These are phyloP conservation scores for Dactylorhiza incarnata DNA, from an alignment of 106 monocot species.

Conservation along the genomic window DNA sequence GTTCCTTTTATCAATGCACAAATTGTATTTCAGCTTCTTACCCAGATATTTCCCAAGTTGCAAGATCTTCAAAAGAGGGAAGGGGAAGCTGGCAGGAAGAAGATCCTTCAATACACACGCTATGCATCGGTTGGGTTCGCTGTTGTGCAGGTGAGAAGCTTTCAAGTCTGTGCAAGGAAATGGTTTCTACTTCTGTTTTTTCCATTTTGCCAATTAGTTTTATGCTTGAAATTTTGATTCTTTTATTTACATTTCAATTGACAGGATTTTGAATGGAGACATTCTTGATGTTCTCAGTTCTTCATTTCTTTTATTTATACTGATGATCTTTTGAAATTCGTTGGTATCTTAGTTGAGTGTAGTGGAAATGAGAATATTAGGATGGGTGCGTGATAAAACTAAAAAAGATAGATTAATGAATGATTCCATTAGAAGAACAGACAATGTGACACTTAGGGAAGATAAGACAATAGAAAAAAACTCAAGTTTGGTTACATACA, in stretches of 20 bases:
- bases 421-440: too few species aligned
- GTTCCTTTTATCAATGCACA: constrained; percentile 97
- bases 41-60: constrained; percentile 92
- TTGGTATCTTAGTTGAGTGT: too few species aligned
- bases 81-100: constrained; percentile 98
- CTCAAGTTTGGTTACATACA: too few species aligned
- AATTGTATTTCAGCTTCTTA: constrained; percentile 93
- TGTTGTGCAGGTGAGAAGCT: constrained; percentile 68
- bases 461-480: too few species aligned
- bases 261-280: background rate
- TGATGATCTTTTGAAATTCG: background rate
- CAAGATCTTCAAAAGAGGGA: constrained; percentile 98
- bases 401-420: too few species aligned
- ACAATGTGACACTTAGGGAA: too few species aligned
- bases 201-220: background rate
- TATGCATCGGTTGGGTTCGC: constrained; percentile 98
- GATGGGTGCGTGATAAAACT: too few species aligned
- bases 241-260: background rate
- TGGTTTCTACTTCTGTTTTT: background rate
- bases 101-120: constrained; percentile 92
- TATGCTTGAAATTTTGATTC: background rate
- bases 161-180: background rate
- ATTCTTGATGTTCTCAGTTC: background rate
- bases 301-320: background rate
- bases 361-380: too few species aligned